A percentile compares a stretch with the other conserved stretches of the same genome.
Evolutionary conservation across 176 grass and related monocot species (phyloP).

Genomic region (Oryza australiensis): DNA sequence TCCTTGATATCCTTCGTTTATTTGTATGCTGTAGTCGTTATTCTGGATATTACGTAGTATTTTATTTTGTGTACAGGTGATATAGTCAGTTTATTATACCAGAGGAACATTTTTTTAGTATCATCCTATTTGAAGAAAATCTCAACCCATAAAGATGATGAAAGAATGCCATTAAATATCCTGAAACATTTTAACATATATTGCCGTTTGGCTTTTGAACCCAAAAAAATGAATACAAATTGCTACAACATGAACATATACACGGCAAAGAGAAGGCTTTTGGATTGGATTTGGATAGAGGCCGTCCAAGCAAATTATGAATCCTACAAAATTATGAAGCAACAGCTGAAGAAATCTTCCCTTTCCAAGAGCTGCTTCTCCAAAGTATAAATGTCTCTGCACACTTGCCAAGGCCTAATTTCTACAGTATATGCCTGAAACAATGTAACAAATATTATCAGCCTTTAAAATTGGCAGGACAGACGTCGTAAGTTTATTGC

Average conservation of each 20-base stretch:
- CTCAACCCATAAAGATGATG: background rate
- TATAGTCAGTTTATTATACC: background rate
- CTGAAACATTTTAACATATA: slow-evolving; percentile 3
- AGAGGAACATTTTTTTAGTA: background rate
- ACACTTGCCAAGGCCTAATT: slow-evolving; percentile 38
- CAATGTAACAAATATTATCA: background rate
- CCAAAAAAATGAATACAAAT: slow-evolving; percentile 37
- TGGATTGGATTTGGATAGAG: background rate
- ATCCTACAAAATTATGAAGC: background rate
- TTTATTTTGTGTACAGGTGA: too few species aligned
- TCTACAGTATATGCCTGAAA: slow-evolving; percentile 53
- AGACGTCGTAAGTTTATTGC: background rate
- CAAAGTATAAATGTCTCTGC: slow-evolving; percentile 22
- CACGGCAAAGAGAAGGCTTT: background rate
- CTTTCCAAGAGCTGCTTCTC: slow-evolving; percentile 20
- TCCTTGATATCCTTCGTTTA: background rate
- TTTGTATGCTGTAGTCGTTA: background rate
- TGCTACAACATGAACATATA: slow-evolving; percentile 31
- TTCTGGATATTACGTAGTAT: too few species aligned
- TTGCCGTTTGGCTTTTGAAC: slow-evolving; percentile 43
- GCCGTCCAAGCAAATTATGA: background rate
- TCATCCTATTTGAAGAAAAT: background rate
- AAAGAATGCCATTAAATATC: background rate
- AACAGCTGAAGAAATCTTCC: background rate
- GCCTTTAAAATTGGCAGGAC: background rate